Evolutionary conservation across 2,329 filamentous ascomycete species (phyloP).

Genomic region (Colletotrichum filicis): DNA sequence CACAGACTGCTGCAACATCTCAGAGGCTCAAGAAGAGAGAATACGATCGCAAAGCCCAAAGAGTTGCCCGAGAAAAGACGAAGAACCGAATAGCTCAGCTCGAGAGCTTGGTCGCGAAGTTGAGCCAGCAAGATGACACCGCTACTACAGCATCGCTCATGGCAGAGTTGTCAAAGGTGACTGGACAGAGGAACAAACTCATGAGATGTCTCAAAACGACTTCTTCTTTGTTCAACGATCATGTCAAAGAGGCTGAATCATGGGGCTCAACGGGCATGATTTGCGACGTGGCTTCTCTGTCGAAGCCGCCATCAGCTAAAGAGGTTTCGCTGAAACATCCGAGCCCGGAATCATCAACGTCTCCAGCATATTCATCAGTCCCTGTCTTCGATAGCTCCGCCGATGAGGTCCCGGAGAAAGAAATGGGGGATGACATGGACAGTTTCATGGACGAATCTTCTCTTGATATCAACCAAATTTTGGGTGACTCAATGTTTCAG

Average conservation of each 20-base stretch:
- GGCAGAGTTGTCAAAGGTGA: conserved; percentile 39
- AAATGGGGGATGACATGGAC: neutral
- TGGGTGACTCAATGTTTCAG: neutral
- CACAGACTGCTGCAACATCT: conserved; percentile 1
- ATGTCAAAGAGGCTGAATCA: neutral
- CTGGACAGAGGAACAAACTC: conserved; percentile 39
- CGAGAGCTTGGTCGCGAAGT: conserved; percentile 41
- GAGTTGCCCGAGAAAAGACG: conserved; percentile 43
- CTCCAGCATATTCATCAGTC: neutral
- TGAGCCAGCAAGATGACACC: conserved; percentile 39
- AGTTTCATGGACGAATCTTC: neutral
- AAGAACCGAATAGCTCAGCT: conserved; percentile 44
- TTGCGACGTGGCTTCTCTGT: neutral
- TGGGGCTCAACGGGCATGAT: neutral
- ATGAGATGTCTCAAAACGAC: conserved; percentile 1
- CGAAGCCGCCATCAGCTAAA: no score
- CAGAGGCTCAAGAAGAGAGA: conserved; percentile 43
- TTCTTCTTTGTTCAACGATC: neutral
- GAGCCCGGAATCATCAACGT: neutral
- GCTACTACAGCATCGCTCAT: conserved; percentile 39
- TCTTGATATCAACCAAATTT: neutral
- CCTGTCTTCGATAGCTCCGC: neutral
- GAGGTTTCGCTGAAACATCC: neutral
- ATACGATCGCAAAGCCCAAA: conserved; percentile 45
- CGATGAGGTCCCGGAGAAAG: no score